phyloP scores from a whole-genome alignment of 768 basidiomycete species.

The Collybia mongolica region DNA sequence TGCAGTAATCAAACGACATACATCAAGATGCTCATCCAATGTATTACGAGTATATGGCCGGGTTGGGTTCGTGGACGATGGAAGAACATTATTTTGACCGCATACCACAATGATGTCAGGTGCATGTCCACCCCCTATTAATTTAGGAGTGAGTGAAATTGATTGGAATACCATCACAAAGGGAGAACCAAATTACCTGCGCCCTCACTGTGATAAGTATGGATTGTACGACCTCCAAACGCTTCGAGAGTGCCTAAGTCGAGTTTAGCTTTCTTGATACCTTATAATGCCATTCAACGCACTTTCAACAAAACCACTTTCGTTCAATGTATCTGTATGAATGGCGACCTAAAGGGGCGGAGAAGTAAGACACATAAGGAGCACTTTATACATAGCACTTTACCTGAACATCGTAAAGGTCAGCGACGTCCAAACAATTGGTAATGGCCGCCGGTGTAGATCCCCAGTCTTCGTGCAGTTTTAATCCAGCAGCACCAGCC shows the following conservation, averaged over 20 bases:
- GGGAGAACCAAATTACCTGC: slow-evolving; percentile 52
- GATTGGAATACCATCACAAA: not conserved
- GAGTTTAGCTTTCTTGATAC: not conserved
- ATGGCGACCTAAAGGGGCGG: slow-evolving; percentile 66
- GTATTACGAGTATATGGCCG: slow-evolving; percentile 90
- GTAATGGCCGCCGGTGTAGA: slow-evolving; percentile 82
- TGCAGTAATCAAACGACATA: slow-evolving; percentile 32
- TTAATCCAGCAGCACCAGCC: slow-evolving; percentile 55
- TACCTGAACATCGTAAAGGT: slow-evolving; percentile 93
- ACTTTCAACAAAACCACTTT: slow-evolving; percentile 97
- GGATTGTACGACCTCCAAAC: slow-evolving; percentile 88
- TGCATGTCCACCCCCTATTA: slow-evolving; percentile 90
- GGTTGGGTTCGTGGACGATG: slow-evolving; percentile 96
- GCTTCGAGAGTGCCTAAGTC: slow-evolving; percentile 83
- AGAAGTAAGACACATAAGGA: not conserved
- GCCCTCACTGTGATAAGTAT: slow-evolving; percentile 96
- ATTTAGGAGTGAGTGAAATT: not conserved
- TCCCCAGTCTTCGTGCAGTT: slow-evolving; percentile 98
- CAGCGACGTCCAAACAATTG: slow-evolving; percentile 78
- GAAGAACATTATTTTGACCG: slow-evolving; percentile 83
- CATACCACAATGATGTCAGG: slow-evolving; percentile 99
- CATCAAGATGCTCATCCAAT: slow-evolving; percentile 96
- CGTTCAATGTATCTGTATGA: slow-evolving; percentile 96
- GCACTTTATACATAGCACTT: slow-evolving; percentile 11
- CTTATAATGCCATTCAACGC: slow-evolving; percentile 18